Evolutionary conservation across 1,284 basidiomycete genomes (phyloP).

Genomic region (Malassezia furfur): DNA sequence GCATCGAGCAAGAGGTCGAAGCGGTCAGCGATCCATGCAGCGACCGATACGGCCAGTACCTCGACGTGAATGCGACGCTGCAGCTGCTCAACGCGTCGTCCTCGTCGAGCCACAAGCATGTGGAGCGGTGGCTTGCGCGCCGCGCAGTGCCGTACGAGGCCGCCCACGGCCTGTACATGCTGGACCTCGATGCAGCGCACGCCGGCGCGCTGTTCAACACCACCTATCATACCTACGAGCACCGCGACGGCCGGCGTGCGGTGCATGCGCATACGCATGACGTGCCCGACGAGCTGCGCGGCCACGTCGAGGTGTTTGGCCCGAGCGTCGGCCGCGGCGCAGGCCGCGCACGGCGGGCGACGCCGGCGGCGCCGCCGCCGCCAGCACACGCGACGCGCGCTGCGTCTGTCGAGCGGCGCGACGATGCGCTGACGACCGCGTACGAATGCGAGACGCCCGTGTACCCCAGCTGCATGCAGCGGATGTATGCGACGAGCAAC

Average conservation of each 20-base stretch:
- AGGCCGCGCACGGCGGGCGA: too few relatives aligned
- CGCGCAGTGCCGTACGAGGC: constrained; percentile 5
- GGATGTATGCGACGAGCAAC: neutral
- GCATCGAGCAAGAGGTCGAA: neutral
- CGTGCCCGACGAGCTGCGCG: neutral
- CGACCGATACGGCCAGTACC: neutral
- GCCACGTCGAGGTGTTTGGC: constrained; percentile 1
- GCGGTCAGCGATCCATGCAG: constrained; percentile 5
- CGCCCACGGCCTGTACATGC: neutral
- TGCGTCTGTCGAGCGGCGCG: neutral
- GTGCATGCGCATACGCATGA: neutral
- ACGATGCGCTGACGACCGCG: too few relatives aligned
- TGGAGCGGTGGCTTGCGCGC: neutral
- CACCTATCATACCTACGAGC: constrained; percentile 3
- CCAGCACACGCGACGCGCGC: too few relatives aligned
- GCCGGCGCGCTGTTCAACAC: neutral
- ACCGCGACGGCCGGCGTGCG: neutral
- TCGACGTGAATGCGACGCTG: neutral
- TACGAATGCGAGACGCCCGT: neutral
- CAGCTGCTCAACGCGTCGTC: neutral
- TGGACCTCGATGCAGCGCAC: neutral
- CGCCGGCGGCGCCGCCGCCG: too few relatives aligned
- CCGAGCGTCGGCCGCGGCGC: neutral
- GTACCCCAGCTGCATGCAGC: constrained; percentile 5
- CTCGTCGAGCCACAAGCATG: neutral